phyloP scores from a whole-genome alignment of 140 eudicot species.

The Cichorium intybus region DNA sequence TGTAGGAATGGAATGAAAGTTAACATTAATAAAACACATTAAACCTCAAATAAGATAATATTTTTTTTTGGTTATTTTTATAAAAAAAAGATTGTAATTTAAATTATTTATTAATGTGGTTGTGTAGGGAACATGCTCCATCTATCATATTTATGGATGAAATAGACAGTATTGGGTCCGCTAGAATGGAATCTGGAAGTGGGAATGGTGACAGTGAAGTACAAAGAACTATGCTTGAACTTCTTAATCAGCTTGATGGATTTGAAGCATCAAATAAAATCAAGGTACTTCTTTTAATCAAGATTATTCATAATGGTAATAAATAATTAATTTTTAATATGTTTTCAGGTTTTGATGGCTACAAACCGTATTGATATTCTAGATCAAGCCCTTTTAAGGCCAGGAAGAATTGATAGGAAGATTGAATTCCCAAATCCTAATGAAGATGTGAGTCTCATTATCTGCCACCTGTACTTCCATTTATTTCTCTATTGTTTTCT shows the following conservation, averaged over 20 bases:
- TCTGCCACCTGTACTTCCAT: neutral
- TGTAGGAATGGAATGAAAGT: no score
- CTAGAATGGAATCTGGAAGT: slow-evolving; percentile 67
- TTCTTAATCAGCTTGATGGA: slow-evolving; percentile 71
- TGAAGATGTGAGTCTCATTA: slow-evolving; percentile 43
- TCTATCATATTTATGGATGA: slow-evolving; percentile 71
- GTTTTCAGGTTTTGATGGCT: slow-evolving; percentile 66
- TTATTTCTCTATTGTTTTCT: neutral
- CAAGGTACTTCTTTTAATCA: slow-evolving; percentile 29
- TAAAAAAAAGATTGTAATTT: neutral
- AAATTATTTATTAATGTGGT: neutral
- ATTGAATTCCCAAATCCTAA: slow-evolving; percentile 70
- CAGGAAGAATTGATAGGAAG: slow-evolving; percentile 66
- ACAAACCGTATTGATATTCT: slow-evolving; percentile 63
- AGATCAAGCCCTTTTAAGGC: slow-evolving; percentile 68
- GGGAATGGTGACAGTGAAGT: slow-evolving; percentile 75
- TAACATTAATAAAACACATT: no score
- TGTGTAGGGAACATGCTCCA: slow-evolving; percentile 63
- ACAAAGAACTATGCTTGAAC: slow-evolving; percentile 71
- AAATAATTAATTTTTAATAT: neutral
- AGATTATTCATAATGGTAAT: neutral
- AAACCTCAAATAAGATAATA: no score
- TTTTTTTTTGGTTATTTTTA: neutral
- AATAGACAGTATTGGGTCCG: slow-evolving; percentile 66
- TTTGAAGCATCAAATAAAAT: slow-evolving; percentile 70